phyloP scores from a whole-genome alignment of 257 asterid genomes.

The Capsicum rhomboideum region DNA sequence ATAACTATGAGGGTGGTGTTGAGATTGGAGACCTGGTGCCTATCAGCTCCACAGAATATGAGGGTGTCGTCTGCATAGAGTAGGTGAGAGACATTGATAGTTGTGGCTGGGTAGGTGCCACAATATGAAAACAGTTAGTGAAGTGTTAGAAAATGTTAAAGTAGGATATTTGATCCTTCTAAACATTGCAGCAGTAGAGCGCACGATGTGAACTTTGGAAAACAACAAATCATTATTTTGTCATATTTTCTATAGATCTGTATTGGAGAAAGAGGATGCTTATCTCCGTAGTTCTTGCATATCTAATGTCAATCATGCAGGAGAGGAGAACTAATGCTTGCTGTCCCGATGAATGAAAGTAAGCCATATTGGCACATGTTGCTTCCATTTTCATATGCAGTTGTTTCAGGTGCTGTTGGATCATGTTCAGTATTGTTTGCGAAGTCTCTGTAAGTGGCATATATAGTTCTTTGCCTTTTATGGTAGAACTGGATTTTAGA shows the following conservation, averaged over 20 bases:
- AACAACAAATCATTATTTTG: not conserved
- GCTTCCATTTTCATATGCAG: conserved; percentile 90
- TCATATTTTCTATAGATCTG: not conserved
- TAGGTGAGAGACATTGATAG: too few relatives aligned
- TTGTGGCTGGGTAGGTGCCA: too few relatives aligned
- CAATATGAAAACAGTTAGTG: not conserved
- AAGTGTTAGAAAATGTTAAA: not conserved
- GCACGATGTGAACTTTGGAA: not conserved
- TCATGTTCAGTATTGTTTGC: conserved; percentile 95
- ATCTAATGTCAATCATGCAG: conserved; percentile 35
- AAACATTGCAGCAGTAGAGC: not conserved
- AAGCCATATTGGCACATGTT: conserved; percentile 83
- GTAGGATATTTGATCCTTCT: not conserved
- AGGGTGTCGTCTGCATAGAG: too few relatives aligned
- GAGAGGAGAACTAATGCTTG: conserved; percentile 65
- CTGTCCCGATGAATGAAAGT: conserved; percentile 53
- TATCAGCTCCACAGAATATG: too few relatives aligned
- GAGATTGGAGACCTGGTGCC: too few relatives aligned
- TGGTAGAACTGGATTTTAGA: conserved; percentile 5
- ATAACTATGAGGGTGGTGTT: too few relatives aligned
- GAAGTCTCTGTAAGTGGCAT: conserved; percentile 70
- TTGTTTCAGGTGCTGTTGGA: conserved; percentile 96
- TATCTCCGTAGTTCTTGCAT: conserved; percentile 3
- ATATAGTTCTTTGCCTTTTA: conserved; percentile 7
- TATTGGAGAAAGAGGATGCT: not conserved